Conservation (phyloP, 495 filamentous ascomycete genomes). For the Podospora pseudopauciseta region DNA sequence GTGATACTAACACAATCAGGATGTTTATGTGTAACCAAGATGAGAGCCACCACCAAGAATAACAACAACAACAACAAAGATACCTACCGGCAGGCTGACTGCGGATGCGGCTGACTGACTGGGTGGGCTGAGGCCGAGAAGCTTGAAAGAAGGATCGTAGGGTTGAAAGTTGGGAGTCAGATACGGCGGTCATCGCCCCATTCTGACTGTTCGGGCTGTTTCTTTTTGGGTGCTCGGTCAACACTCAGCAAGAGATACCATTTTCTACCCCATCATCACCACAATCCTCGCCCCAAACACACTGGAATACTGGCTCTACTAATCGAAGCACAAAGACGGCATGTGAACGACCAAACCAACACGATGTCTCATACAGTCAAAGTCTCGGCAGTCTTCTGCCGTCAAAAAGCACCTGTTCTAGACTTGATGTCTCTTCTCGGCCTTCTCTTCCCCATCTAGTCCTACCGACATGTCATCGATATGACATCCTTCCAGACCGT, state of each 20-base stretch:
- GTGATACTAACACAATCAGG: neutral
- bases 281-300: neutral
- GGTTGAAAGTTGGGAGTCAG: neutral
- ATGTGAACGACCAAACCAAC: neutral
- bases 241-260: neutral
- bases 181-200: neutral
- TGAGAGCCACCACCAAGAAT: neutral
- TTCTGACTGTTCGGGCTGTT: neutral
- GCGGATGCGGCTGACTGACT: constrained; percentile 3
- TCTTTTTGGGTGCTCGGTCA: neutral
- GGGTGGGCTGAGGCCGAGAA: neutral
- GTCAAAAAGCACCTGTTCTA: neutral
- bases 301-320: neutral
- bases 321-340: neutral
- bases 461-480: neutral
- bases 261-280: neutral
- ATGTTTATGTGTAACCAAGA: neutral
- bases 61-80: neutral
- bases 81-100: neutral
- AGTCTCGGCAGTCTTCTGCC: neutral
- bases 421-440: neutral
- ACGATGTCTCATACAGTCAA: neutral
- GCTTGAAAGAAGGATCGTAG: neutral
- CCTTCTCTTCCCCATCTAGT: neutral
- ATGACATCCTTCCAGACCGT: neutral